Conservation (phyloP, 192 early-diverging fungal genomes). For the Backusella circina region DNA sequence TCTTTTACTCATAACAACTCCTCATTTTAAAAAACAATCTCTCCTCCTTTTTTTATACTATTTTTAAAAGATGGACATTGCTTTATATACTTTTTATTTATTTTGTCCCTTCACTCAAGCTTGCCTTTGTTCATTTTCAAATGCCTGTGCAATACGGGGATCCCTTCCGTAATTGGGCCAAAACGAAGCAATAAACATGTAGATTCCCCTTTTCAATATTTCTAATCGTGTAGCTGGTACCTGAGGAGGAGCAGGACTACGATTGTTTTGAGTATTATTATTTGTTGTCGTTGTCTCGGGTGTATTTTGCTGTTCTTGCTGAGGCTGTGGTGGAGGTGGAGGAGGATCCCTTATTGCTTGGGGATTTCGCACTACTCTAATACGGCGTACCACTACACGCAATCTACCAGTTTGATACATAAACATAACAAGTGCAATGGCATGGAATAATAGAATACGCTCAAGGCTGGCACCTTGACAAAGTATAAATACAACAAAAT, state of each 20-base stretch:
- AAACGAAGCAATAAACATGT: slow-evolving; percentile 22
- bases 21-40: background rate
- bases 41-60: background rate
- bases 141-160: slow-evolving; percentile 15
- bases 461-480: slow-evolving; percentile 57
- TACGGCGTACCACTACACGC: slow-evolving; percentile 36
- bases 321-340: background rate
- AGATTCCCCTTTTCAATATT: slow-evolving; percentile 17
- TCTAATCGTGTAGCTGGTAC: slow-evolving; percentile 5
- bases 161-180: slow-evolving; percentile 23
- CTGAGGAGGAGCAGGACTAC: background rate
- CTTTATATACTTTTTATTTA: background rate
- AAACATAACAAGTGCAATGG: slow-evolving; percentile 55
- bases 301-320: background rate
- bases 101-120: background rate
- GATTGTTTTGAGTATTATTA: background rate
- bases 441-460: slow-evolving; percentile 52
- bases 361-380: background rate
- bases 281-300: background rate
- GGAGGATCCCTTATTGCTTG: background rate
- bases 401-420: slow-evolving; percentile 57
- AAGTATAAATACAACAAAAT: slow-evolving; percentile 57
- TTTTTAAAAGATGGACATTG: background rate
- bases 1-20: background rate
- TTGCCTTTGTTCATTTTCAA: slow-evolving; percentile 15